phyloP scores from a whole-genome alignment of 192 early-diverging fungal species.

The Podila clonocystis region DNA sequence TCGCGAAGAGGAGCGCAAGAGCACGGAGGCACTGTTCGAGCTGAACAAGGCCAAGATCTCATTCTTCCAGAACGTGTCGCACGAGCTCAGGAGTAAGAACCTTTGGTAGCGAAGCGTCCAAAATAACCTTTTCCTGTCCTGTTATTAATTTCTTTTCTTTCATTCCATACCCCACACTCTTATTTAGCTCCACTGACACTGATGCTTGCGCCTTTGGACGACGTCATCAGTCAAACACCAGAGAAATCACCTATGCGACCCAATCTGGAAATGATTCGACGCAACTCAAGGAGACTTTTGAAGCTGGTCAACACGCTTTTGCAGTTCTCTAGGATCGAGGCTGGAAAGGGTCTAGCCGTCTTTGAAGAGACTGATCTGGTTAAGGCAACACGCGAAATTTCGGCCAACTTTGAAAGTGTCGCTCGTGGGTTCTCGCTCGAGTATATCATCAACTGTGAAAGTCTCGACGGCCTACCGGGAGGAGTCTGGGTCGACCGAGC shows the following conservation, averaged over 20 bases:
- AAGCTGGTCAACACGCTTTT: conserved; percentile 66
- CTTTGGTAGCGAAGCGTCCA: background rate
- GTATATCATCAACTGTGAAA: conserved; percentile 52
- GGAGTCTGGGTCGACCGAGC: conserved; percentile 63
- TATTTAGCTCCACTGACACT: conserved; percentile 59
- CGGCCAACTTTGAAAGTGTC: conserved; percentile 63
- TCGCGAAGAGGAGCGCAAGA: conserved; percentile 51
- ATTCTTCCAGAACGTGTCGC: conserved; percentile 55
- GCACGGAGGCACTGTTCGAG: conserved; percentile 38
- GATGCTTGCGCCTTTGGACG: conserved; percentile 64
- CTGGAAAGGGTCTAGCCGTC: conserved; percentile 62
- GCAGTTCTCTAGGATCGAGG: conserved; percentile 64
- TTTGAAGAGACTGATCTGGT: conserved; percentile 59
- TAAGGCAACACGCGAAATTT: conserved; percentile 58
- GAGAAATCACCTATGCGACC: conserved; percentile 20
- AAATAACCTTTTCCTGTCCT: background rate
- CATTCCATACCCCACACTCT: background rate
- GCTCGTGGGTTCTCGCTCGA: conserved; percentile 56
- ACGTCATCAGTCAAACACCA: conserved; percentile 42
- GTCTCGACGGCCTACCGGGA: conserved; percentile 14
- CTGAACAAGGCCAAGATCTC: conserved; percentile 53
- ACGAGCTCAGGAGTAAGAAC: conserved; percentile 56
- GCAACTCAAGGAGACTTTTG: conserved; percentile 62
- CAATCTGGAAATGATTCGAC: conserved; percentile 53
- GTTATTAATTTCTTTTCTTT: background rate